Evolutionary conservation across 1,284 basidiomycete species (phyloP).

Genomic region (Mycosarcoma mackinlayi): DNA sequence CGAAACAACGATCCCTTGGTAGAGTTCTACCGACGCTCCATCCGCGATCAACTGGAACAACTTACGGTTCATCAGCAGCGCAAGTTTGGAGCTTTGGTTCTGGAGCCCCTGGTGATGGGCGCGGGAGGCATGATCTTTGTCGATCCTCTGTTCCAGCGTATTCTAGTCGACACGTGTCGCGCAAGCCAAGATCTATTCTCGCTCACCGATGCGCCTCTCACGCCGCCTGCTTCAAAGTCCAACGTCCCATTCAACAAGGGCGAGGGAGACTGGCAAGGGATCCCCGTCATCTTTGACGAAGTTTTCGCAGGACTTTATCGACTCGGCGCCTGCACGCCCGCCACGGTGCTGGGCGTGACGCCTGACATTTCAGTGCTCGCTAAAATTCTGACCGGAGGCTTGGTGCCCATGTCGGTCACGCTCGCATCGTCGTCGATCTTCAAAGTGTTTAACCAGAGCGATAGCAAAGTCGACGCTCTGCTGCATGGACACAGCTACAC

Average conservation of each 20-base stretch:
- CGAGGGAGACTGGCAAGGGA: conserved; percentile 74
- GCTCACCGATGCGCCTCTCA: conserved; percentile 55
- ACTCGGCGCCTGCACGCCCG: conserved; percentile 73
- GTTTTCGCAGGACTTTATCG: conserved; percentile 93
- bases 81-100: conserved; percentile 78
- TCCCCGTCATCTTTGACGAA: conserved; percentile 95
- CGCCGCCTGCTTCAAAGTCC: conserved; percentile 5
- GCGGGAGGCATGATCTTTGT: conserved; percentile 98
- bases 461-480: conserved; percentile 83
- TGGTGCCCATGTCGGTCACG: conserved; percentile 82
- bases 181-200: conserved; percentile 71
- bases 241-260: not conserved
- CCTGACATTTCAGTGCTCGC: conserved; percentile 86
- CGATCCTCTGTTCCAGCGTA: conserved; percentile 92
- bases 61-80: conserved; percentile 69
- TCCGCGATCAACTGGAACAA: conserved; percentile 73
- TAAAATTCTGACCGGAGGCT: conserved; percentile 92
- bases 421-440: conserved; percentile 84
- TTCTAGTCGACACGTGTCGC: conserved; percentile 85
- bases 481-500: conserved; percentile 92
- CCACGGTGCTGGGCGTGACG: conserved; percentile 48
- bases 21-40: conserved; percentile 75
- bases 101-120: conserved; percentile 93
- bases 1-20: conserved; percentile 73
- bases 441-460: conserved; percentile 77